phyloP scores from a whole-genome alignment of 768 basidiomycete genomes.

The Lactarius sp. region DNA sequence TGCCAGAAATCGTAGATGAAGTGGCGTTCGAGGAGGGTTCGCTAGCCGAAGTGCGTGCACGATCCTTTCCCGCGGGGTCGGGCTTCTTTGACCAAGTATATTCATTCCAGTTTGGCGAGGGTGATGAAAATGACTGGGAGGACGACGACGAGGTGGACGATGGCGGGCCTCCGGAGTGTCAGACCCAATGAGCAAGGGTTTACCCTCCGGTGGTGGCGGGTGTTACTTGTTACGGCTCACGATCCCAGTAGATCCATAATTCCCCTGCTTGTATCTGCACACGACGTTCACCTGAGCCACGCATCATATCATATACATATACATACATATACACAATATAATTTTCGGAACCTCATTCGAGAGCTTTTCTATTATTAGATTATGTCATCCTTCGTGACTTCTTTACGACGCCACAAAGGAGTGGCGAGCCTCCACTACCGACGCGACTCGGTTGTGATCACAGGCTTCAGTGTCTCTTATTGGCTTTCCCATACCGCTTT shows the following conservation, averaged over 20 bases:
- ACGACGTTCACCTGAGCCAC: background rate
- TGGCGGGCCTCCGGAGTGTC: constrained; percentile 36
- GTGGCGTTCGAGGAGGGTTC: constrained; percentile 70
- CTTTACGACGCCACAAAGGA: too few relatives aligned
- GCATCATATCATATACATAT: background rate
- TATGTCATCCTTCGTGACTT: background rate
- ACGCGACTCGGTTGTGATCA: too few relatives aligned
- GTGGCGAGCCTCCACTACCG: too few relatives aligned
- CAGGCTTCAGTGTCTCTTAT: too few relatives aligned
- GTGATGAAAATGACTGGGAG: constrained; percentile 59
- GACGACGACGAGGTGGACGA: constrained; percentile 67
- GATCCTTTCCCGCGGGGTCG: constrained; percentile 66
- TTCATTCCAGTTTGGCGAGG: constrained; percentile 64
- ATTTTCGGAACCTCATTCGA: background rate
- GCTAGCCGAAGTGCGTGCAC: constrained; percentile 78
- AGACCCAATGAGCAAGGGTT: constrained; percentile 26
- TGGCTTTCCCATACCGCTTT: too few relatives aligned
- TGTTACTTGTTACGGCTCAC: background rate
- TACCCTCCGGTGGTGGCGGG: background rate
- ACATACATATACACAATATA: constrained; percentile 12
- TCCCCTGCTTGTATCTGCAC: background rate
- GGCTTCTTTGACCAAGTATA: constrained; percentile 76
- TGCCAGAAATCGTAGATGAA: constrained; percentile 65
- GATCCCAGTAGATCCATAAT: background rate
- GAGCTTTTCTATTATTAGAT: background rate